A percentile compares a stretch with the other conserved stretches of the same genome.
These are phyloP conservation scores for Hygrocybe coccinea DNA, from an alignment of 768 basidiomycete species.

Conservation along the genomic window DNA sequence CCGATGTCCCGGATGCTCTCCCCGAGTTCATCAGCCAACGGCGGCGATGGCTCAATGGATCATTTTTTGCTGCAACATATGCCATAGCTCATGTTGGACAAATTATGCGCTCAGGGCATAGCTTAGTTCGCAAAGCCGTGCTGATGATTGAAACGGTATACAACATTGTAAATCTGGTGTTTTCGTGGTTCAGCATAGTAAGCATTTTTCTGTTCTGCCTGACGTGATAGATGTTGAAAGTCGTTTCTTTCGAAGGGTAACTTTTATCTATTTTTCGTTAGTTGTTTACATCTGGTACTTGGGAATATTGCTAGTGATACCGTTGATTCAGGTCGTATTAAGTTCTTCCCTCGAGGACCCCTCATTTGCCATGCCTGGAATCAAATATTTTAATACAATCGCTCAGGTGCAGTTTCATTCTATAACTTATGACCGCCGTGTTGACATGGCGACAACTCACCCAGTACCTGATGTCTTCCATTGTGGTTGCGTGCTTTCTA, in stretches of 20 bases:
- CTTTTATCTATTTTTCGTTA: slow-evolving; percentile 89
- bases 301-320: neutral
- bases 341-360: slow-evolving; percentile 82
- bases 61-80: slow-evolving; percentile 93
- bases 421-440: neutral
- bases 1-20: slow-evolving; percentile 88
- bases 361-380: slow-evolving; percentile 57
- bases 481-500: slow-evolving; percentile 85
- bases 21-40: slow-evolving; percentile 93
- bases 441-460: neutral
- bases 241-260: slow-evolving; percentile 57
- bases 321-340: slow-evolving; percentile 59
- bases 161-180: slow-evolving; percentile 80
- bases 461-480: slow-evolving; percentile 78
- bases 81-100: slow-evolving; percentile 84
- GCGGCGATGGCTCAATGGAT: slow-evolving; percentile 85
- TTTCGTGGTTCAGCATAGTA: slow-evolving; percentile 91
- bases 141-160: slow-evolving; percentile 81
- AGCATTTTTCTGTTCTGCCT: slow-evolving; percentile 28
- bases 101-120: slow-evolving; percentile 78
- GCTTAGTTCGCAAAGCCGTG: slow-evolving; percentile 61
- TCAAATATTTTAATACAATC: slow-evolving; percentile 70
- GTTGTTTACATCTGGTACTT: slow-evolving; percentile 23
- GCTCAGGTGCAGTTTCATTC: slow-evolving; percentile 49
- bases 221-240: neutral